Evolutionary conservation across 2,329 filamentous ascomycete species (phyloP), one percentile per base, ranked within the genome.

Genomic region (Colletotrichum tropicale): DNA sequence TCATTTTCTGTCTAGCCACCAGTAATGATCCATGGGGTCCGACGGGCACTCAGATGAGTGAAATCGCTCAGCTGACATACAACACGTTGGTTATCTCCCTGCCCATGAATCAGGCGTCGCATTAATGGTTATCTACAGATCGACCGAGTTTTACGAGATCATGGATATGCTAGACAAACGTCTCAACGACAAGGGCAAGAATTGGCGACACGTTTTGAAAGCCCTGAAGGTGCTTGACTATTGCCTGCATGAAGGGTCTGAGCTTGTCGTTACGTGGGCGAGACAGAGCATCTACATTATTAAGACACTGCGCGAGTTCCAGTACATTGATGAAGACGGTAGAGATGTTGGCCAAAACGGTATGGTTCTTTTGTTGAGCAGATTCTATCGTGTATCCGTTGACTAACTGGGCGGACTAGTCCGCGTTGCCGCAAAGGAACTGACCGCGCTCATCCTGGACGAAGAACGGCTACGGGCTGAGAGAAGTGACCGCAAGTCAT

Each of bases 91-190:
- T 86, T 65, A 61, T 72, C 62, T n/a, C 28, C 58, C 32, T 66
- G 52, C 66, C 26, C 21, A 28, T 21, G 13, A 24, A n/a, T 15
- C 52, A 21, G 43, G 12, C 32, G 38, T 58, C 36, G 28, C 43
- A 26, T 60, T 65, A 70, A 64, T 62, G 38, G 24, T 36, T 2
- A 38, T 16, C 34, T 52, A 56, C 78, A 98, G 96, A 83, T 96
- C 96, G 43, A 96, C 94, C 86, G 97, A 98, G 85, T 99, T 99
- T 88, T 98, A 98, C 88, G 96, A 99, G 84, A 98, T 99, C 81
- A 98, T 99, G 94, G 97, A 99, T 85, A 99, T 99, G 95, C 90
- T 99, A 79, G 97, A 99, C 87, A 98, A 98, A 89, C 94, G 97
- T 80, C 88, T 99, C 82, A 99, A 99, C 82, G 97, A 99, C 86